Conservation (phyloP, 371 early-diverging fungal species). For the Apophysomyces sp. region DNA sequence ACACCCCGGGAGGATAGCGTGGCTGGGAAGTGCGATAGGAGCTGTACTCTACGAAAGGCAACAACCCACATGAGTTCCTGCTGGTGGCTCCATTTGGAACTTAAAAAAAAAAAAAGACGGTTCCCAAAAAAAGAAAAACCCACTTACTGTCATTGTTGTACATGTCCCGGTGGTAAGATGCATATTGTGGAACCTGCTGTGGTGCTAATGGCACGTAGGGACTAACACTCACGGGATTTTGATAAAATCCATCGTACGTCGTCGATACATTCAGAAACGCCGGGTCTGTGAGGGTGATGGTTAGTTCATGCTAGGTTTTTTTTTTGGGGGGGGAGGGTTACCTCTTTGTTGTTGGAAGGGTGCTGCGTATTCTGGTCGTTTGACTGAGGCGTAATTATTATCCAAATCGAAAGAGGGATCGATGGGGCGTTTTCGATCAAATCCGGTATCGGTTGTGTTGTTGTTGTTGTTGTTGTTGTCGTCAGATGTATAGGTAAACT, state of each 20-base stretch:
- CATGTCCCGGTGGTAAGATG: conserved; percentile 3
- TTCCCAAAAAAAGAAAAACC: too few species aligned
- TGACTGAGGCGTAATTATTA: not conserved
- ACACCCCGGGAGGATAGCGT: not conserved
- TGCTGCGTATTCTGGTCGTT: not conserved
- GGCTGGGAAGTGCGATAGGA: not conserved
- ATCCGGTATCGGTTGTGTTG: not conserved
- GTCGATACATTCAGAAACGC: not conserved
- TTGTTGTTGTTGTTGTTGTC: not conserved
- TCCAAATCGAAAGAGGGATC: not conserved
- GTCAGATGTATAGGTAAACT: conserved; percentile 24
- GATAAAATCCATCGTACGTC: not conserved
- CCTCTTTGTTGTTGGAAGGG: not conserved
- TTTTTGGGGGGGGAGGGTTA: too few species aligned
- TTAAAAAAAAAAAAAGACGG: too few species aligned
- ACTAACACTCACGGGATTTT: not conserved
- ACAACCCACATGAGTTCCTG: not conserved
- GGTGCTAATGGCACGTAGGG: not conserved
- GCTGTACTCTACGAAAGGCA: conserved; percentile 1
- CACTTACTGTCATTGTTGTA: conserved; percentile 3
- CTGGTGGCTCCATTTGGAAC: not conserved
- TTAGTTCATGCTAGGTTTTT: too few species aligned
- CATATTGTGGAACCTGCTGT: conserved; percentile 1
- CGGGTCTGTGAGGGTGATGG: not conserved
- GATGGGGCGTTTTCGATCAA: not conserved